These are phyloP conservation scores for Saccharomycopsis babjevae DNA, from an alignment of 805 yeast species.

Conservation along the genomic window DNA sequence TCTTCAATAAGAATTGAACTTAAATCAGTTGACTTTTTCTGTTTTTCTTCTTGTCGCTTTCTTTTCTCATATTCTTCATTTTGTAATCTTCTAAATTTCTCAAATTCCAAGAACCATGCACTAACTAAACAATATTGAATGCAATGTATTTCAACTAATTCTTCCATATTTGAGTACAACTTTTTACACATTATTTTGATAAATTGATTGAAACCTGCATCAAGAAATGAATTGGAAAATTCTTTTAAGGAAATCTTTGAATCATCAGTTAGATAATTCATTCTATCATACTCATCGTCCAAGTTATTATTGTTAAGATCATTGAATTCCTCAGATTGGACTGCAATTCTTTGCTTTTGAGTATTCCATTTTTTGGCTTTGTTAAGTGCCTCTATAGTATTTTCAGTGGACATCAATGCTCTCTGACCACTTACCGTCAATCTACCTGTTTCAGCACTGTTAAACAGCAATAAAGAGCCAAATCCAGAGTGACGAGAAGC, in stretches of 20 bases:
- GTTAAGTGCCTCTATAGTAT: constrained; percentile 58
- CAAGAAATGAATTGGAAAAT: constrained; percentile 52
- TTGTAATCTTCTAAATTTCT: constrained; percentile 30
- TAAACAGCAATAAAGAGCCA: constrained; percentile 74
- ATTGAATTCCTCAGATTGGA: constrained; percentile 17
- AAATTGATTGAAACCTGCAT: constrained; percentile 66
- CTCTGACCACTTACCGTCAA: constrained; percentile 67
- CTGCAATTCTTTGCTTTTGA: constrained; percentile 20
- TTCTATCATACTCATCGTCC: constrained; percentile 15
- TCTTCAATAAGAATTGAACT: neutral
- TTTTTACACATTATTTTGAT: constrained; percentile 38
- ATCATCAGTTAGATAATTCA: constrained; percentile 25
- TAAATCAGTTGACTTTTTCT: neutral
- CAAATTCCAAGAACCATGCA: constrained; percentile 71
- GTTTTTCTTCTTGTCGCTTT: constrained; percentile 15
- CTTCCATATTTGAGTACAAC: constrained; percentile 7
- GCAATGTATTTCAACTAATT: constrained; percentile 19
- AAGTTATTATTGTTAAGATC: constrained; percentile 21
- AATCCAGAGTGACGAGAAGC: constrained; percentile 81
- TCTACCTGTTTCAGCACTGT: constrained; percentile 47
- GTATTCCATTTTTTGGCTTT: constrained; percentile 55
- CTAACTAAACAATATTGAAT: constrained; percentile 21
- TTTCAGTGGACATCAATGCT: constrained; percentile 40
- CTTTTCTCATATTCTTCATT: constrained; percentile 16
- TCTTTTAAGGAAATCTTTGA: constrained; percentile 27